Conservation (phyloP, 805 yeast species). For the Brettanomyces sp. region DNA sequence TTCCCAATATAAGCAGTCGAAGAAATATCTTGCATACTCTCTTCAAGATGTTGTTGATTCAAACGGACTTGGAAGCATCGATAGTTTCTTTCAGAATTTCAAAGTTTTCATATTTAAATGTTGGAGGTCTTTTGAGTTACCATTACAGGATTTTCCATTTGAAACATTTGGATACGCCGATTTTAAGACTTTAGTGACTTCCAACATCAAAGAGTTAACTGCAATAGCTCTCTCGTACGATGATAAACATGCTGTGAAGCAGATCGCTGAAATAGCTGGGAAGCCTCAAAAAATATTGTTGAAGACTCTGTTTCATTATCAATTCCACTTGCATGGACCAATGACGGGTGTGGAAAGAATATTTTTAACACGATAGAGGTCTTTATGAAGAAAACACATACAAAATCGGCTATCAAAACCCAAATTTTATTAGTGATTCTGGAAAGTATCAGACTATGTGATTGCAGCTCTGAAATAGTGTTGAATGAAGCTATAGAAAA, state of each 20-base stretch:
- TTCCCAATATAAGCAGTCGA: conserved; percentile 23
- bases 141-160: conserved; percentile 31
- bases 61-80: conserved; percentile 8
- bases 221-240: conserved; percentile 28
- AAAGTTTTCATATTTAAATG: conserved; percentile 30
- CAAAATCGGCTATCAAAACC: conserved; percentile 7
- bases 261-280: conserved; percentile 8
- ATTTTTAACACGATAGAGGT: conserved; percentile 11
- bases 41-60: conserved; percentile 17
- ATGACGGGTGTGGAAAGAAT: conserved; percentile 17
- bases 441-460: conserved; percentile 31
- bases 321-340: conserved; percentile 29
- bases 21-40: conserved; percentile 22
- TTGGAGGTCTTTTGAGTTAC: conserved; percentile 31
- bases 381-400: conserved; percentile 4
- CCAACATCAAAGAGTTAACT: conserved; percentile 28
- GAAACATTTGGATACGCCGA: conserved; percentile 28
- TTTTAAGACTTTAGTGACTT: conserved; percentile 22
- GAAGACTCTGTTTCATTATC: conserved; percentile 21
- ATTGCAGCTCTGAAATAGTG: conserved; percentile 18
- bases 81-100: conserved; percentile 22
- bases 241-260: conserved; percentile 8
- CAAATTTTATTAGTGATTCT: conserved; percentile 25
- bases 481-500: neutral
- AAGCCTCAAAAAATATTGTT: conserved; percentile 6